Percentiles rank a stretch among this genome's conserved stretches.
phyloP scores from a whole-genome alignment of 2,329 filamentous ascomycete species.

The Metarhizium guizhouense region DNA sequence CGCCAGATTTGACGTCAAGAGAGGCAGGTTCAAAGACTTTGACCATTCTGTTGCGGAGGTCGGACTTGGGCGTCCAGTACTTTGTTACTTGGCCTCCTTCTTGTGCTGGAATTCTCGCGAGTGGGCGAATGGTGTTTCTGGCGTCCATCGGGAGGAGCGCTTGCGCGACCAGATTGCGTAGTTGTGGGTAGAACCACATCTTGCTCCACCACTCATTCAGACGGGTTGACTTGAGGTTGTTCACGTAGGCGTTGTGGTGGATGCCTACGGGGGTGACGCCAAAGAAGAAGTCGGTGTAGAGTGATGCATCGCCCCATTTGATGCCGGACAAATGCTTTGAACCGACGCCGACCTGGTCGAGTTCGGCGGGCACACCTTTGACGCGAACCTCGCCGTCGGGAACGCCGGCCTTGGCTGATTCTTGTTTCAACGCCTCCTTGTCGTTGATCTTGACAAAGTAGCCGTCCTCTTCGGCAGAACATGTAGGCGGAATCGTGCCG shows the following conservation, averaged over 20 bases:
- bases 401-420: slow-evolving; percentile 17
- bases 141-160: slow-evolving; percentile 11
- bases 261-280: slow-evolving; percentile 26
- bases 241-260: slow-evolving; percentile 27
- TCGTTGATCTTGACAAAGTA: slow-evolving; percentile 23
- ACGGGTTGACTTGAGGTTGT: slow-evolving; percentile 21
- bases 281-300: slow-evolving; percentile 29
- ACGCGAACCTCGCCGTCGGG: slow-evolving; percentile 14
- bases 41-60: slow-evolving; percentile 8
- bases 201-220: slow-evolving; percentile 25
- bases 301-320: slow-evolving; percentile 22
- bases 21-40: slow-evolving; percentile 16
- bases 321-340: not conserved
- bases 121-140: slow-evolving; percentile 6
- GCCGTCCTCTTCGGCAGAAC: slow-evolving; percentile 26
- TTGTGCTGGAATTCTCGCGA: slow-evolving; percentile 11
- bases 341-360: slow-evolving; percentile 7
- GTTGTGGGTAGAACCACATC: slow-evolving; percentile 26
- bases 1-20: slow-evolving; percentile 1
- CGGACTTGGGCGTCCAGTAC: slow-evolving; percentile 16
- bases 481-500: slow-evolving; percentile 19
- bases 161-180: slow-evolving; percentile 20
- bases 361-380: slow-evolving; percentile 17
- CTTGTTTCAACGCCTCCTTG: slow-evolving; percentile 10
- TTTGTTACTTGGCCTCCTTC: slow-evolving; percentile 7